A percentile compares a stretch with the other conserved stretches of the same genome.
Conservation (phyloP, 306 rosid species). For the Casuarina cunninghamiana region DNA sequence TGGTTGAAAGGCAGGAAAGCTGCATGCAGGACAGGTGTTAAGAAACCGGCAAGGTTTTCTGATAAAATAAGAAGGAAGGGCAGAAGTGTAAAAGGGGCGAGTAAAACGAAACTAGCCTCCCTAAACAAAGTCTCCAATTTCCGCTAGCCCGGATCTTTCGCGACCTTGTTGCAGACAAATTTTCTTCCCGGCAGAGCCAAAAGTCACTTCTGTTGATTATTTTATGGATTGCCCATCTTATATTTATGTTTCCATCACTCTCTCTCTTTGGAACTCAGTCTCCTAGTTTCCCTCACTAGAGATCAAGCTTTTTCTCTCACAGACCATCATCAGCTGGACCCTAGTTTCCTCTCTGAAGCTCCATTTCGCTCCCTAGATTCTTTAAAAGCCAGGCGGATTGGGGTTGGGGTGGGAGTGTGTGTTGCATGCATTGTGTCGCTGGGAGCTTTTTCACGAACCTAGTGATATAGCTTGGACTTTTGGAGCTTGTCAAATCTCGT, state of each 20-base stretch:
- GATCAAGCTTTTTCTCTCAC: conserved; percentile 17
- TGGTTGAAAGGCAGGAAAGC: conserved; percentile 19
- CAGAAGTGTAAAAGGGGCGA: background rate
- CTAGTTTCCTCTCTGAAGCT: conserved; percentile 1
- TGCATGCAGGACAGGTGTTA: conserved; percentile 94
- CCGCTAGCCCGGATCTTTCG: conserved; percentile 78
- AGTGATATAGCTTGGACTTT: background rate
- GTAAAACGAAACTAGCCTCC: conserved; percentile 21
- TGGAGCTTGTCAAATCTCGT: conserved; percentile 2
- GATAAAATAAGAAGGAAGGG: background rate
- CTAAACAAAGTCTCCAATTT: conserved; percentile 50
- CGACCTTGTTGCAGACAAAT: conserved; percentile 75
- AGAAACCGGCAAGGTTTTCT: background rate
- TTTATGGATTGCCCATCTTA: background rate
- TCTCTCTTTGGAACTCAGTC: background rate
- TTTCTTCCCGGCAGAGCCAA: conserved; percentile 68
- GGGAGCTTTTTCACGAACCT: background rate
- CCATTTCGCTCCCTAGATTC: conserved; percentile 1
- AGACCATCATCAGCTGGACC: background rate
- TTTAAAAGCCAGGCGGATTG: background rate
- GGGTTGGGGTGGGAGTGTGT: conserved; percentile 3
- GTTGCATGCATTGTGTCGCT: conserved; percentile 54
- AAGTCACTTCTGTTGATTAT: conserved; percentile 37
- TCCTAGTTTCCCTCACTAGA: background rate
- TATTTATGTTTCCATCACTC: background rate